Conservation (phyloP, 1,284 basidiomycete genomes). For the Agroathelia rolfsii region DNA sequence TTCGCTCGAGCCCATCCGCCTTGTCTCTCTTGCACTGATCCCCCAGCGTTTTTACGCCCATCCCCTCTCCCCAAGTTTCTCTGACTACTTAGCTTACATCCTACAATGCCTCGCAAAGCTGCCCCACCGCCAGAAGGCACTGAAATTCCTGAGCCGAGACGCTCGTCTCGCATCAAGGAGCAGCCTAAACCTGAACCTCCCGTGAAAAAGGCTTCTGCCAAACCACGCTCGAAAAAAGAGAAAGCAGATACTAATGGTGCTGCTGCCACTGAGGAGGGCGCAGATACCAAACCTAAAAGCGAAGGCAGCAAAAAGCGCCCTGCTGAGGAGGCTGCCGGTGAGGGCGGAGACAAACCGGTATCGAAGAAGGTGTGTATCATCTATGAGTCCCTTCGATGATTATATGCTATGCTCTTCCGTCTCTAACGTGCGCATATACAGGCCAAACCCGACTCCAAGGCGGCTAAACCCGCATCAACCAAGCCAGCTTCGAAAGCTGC, state of each 20-base stretch:
- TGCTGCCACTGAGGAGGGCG: slow-evolving; percentile 20
- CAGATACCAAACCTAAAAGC: slow-evolving; percentile 17
- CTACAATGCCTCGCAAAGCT: slow-evolving; percentile 60
- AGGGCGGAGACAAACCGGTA: no score
- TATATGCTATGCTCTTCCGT: slow-evolving; percentile 5
- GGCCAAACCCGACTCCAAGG: slow-evolving; percentile 10
- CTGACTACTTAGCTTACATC: slow-evolving; percentile 8
- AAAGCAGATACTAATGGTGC: slow-evolving; percentile 26
- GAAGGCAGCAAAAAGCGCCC: slow-evolving; percentile 9
- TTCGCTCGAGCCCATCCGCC: no score
- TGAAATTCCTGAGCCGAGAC: slow-evolving; percentile 43
- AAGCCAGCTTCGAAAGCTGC: slow-evolving; percentile 20
- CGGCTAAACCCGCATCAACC: slow-evolving; percentile 9
- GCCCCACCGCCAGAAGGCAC: slow-evolving; percentile 28
- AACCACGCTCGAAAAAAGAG: slow-evolving; percentile 52
- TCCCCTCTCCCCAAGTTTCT: slow-evolving; percentile 10
- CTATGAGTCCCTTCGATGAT: slow-evolving; percentile 1
- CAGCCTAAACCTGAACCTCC: slow-evolving; percentile 43
- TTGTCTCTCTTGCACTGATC: slow-evolving; percentile 11
- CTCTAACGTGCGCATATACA: slow-evolving; percentile 10
- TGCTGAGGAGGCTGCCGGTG: slow-evolving; percentile 28
- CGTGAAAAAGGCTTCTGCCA: slow-evolving; percentile 49
- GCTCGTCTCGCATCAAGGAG: slow-evolving; percentile 65
- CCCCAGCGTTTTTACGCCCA: slow-evolving; percentile 13
- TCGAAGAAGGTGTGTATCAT: slow-evolving; percentile 39